These are phyloP conservation scores for Malbranchea cinnamomea DNA, from an alignment of 2,329 filamentous ascomycete species.

Conservation along the genomic window DNA sequence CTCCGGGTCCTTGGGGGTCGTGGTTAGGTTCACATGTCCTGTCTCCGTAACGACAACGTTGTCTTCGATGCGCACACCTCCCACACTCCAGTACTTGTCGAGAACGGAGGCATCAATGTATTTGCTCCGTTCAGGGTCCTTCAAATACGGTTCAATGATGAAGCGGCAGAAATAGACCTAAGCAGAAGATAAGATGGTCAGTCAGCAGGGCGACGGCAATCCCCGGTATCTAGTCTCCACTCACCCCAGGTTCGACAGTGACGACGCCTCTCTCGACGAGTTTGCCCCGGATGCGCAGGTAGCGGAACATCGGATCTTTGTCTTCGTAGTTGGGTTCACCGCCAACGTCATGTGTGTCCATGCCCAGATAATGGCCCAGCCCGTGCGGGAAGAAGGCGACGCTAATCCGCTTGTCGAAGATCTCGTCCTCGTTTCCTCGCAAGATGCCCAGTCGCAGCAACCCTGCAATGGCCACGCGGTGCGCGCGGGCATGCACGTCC, in stretches of 20 bases:
- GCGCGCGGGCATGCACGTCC: constrained; percentile 57
- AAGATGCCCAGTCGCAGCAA: constrained; percentile 60
- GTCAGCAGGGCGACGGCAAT: not conserved
- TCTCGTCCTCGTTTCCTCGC: constrained; percentile 48
- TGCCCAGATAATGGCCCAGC: constrained; percentile 76
- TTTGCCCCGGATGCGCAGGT: constrained; percentile 62
- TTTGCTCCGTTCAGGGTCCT: constrained; percentile 54
- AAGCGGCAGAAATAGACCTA: constrained; percentile 82
- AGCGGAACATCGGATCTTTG: constrained; percentile 69
- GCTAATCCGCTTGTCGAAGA: constrained; percentile 64
- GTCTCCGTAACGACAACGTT: constrained; percentile 65
- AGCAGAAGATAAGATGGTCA: not conserved
- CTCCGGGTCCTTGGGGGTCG: constrained; percentile 56
- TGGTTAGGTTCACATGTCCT: constrained; percentile 72
- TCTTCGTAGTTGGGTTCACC: constrained; percentile 61
- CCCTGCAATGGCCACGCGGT: constrained; percentile 55
- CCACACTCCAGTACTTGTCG: constrained; percentile 71
- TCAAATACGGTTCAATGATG: constrained; percentile 68
- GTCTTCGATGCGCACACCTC: constrained; percentile 87
- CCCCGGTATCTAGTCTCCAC: constrained; percentile 17
- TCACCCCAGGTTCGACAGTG: constrained; percentile 83
- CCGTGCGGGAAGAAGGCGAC: constrained; percentile 87
- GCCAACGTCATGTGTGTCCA: constrained; percentile 83
- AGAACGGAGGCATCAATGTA: constrained; percentile 64
- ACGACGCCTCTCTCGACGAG: constrained; percentile 70